Base-by-base conservation (phyloP, 2,329 filamentous ascomycete genomes). In the Talaromyces pinophilus region DNA sequence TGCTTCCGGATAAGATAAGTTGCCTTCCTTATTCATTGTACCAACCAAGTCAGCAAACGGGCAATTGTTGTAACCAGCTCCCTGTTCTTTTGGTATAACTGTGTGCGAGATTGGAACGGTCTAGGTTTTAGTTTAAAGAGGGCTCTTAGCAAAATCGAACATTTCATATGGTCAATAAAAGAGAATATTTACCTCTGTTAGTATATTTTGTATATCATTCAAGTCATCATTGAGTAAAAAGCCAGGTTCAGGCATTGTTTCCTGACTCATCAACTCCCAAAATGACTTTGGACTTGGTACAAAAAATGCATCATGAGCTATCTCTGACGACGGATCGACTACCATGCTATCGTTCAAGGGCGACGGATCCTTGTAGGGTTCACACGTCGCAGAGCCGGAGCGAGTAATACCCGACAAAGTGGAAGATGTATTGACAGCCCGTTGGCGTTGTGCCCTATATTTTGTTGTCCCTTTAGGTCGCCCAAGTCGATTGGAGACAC, bases 391-490 rank as follows among this genome's bases (percentile, higher is more conserved):
- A 54, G 50, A 54, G 3, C 50, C 33, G 1, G 28, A 54, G 7
- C 50, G 50, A 11, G 28, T 33, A 33, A 2, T 54, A 54, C 15
- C 33, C 25, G 28, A n/a, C 15, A 54, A 33, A 33, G 50, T 17
- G 7, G 50, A 33, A 33, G 50, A 54, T 10, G 25, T n/a, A 33
- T 54, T 33, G 28, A 54, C 15, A 5, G 50, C 25, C n/a, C 50
- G 28, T 22, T 33, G 50, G 17, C 50, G 50, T 54, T 54, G 50
- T n/a, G 50, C 11, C 2, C 17, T 54, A n/a, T 54, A 54, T 15
- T 54, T 54, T 11, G 50, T 54, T 33, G 50, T 54, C 3, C 50
- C 50, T 33, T 54, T 54, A 54, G 50, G 50, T 54, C 50, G 50
- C 17, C 50, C 50, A 8, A 54, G 50, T n/a, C 50, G 50, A 54